Conservation (phyloP, 129 eudicot species). For the Smallanthus sonchifolius region DNA sequence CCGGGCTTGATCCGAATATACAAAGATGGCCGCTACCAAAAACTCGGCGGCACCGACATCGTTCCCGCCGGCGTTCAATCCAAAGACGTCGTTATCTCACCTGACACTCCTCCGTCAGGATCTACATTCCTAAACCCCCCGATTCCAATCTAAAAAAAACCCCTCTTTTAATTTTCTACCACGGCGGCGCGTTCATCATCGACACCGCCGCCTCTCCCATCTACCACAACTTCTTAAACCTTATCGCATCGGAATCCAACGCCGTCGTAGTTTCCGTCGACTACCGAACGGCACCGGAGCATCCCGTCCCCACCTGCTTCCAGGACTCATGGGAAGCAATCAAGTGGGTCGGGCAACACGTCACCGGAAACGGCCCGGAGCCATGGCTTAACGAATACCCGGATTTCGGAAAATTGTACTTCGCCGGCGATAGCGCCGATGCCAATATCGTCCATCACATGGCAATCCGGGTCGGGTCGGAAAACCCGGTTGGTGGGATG, state of each 20-base stretch:
- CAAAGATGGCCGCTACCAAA: constrained; percentile 29
- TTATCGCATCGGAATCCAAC: constrained; percentile 15
- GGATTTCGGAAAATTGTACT: constrained; percentile 26
- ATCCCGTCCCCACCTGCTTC: constrained; percentile 42
- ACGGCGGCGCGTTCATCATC: constrained; percentile 45
- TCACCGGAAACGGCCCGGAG: constrained; percentile 21
- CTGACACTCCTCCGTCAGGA: constrained; percentile 16
- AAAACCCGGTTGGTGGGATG: background rate
- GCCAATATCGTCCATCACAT: constrained; percentile 46
- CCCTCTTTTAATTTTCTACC: constrained; percentile 50
- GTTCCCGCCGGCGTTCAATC: constrained; percentile 39
- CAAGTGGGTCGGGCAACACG: constrained; percentile 49
- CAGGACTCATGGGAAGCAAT: constrained; percentile 60
- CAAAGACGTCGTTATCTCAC: constrained; percentile 35
- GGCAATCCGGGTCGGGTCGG: constrained; percentile 28
- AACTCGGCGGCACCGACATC: background rate
- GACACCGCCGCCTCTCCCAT: constrained; percentile 25
- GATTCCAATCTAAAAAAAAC: constrained; percentile 10
- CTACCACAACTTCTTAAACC: constrained; percentile 26
- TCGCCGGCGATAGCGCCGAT: constrained; percentile 44
- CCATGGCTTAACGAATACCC: constrained; percentile 32
- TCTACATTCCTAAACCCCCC: constrained; percentile 26
- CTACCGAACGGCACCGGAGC: constrained; percentile 52
- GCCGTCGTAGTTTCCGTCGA: constrained; percentile 36
- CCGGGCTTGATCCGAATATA: constrained; percentile 15